These are phyloP conservation scores for Trametes elegans DNA, from an alignment of 768 basidiomycete species.

Conservation along the genomic window DNA sequence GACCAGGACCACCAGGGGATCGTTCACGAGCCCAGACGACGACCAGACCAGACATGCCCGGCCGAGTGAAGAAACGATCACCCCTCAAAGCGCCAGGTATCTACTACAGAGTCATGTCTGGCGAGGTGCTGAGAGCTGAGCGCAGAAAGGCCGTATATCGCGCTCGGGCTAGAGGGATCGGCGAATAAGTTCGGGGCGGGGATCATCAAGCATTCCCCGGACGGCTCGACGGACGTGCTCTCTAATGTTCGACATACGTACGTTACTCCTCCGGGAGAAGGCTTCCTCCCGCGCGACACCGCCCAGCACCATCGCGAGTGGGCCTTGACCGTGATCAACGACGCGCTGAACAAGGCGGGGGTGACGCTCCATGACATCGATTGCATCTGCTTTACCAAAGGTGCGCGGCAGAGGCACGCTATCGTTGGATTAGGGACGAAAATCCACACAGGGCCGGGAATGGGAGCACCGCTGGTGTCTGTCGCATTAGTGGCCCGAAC, in stretches of 20 bases:
- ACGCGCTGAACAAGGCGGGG: constrained; percentile 66
- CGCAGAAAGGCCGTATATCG: constrained; percentile 69
- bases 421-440: not conserved
- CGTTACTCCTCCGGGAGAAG: constrained; percentile 96
- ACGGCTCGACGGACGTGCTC: constrained; percentile 73
- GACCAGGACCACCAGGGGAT: not conserved
- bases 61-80: constrained; percentile 23
- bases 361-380: constrained; percentile 78
- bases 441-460: constrained; percentile 81
- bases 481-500: constrained; percentile 93
- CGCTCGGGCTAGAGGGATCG: constrained; percentile 96
- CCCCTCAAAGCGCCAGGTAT: constrained; percentile 35
- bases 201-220: constrained; percentile 76
- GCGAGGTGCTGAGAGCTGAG: not conserved
- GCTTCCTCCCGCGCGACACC: constrained; percentile 94
- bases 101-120: not conserved
- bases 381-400: constrained; percentile 97
- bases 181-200: constrained; percentile 98
- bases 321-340: constrained; percentile 77
- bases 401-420: constrained; percentile 34
- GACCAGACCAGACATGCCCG: constrained; percentile 22
- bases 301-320: constrained; percentile 95
- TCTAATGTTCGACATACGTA: constrained; percentile 98
- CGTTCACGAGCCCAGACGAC: not conserved
- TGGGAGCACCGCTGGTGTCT: constrained; percentile 96